Evolutionary conservation across 2,329 filamentous ascomycete genomes (phyloP).

Genomic region (Thermoascus crustaceus): DNA sequence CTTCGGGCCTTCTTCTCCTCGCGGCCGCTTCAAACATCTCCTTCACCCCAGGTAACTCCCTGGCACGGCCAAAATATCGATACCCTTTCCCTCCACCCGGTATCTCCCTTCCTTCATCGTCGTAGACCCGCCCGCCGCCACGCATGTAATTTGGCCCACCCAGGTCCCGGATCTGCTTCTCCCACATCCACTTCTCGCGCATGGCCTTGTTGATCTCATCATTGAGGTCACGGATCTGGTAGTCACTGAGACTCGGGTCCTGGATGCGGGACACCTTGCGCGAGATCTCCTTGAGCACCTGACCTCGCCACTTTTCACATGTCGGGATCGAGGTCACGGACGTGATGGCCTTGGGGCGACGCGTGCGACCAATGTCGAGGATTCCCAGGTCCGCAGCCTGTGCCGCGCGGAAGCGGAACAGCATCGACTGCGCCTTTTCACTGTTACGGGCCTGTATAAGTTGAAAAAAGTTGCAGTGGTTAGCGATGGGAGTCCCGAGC

Average conservation of each 20-base stretch:
- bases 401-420: conserved; percentile 97
- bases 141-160: conserved; percentile 98
- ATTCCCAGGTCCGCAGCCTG: conserved; percentile 95
- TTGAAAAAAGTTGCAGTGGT: conserved; percentile 10
- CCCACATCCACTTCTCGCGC: conserved; percentile 99
- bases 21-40: conserved; percentile 82
- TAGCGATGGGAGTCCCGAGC: too few relatives aligned
- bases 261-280: conserved; percentile 97
- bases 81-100: conserved; percentile 74
- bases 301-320: conserved; percentile 97
- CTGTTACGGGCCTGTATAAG: conserved; percentile 76
- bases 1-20: conserved; percentile 53
- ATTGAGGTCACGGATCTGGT: conserved; percentile 94
- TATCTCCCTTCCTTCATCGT: conserved; percentile 66
- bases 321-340: conserved; percentile 72
- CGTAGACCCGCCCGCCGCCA: conserved; percentile 59
- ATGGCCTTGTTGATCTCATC: conserved; percentile 99
- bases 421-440: conserved; percentile 99
- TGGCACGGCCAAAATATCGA: conserved; percentile 84
- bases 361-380: conserved; percentile 82
- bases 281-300: conserved; percentile 93
- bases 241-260: conserved; percentile 83
- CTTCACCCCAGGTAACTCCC: conserved; percentile 87
- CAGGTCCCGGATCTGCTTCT: conserved; percentile 87
- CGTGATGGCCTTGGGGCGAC: conserved; percentile 85